Evolutionary conservation across 2,329 filamentous ascomycete genomes (phyloP).

Genomic region (Xylariaceae sp.): DNA sequence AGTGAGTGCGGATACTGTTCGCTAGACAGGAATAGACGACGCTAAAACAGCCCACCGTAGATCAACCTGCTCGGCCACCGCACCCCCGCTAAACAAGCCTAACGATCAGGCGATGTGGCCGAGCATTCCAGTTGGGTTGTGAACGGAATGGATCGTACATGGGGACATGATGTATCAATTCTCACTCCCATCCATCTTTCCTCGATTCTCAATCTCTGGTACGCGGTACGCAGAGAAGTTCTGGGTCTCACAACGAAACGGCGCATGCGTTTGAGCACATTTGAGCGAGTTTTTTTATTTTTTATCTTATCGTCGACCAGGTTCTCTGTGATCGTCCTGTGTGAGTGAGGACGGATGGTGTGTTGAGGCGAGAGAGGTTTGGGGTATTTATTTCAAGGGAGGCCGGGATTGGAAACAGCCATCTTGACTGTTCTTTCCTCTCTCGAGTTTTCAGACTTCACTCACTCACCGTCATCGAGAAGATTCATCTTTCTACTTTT

Average conservation of each 20-base stretch:
- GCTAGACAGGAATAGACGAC: no score
- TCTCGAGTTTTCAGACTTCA: neutral
- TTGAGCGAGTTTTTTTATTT: constrained; percentile 37
- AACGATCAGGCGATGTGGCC: neutral
- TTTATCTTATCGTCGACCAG: neutral
- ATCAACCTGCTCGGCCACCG: neutral
- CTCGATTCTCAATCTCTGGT: neutral
- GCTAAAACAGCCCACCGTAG: neutral
- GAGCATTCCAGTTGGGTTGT: neutral
- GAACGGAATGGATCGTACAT: neutral
- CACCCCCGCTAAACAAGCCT: neutral
- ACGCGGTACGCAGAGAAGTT: no score
- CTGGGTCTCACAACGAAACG: neutral
- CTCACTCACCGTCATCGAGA: no score
- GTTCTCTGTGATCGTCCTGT: neutral
- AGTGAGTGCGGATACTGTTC: no score
- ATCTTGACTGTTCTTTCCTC: no score
- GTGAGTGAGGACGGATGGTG: neutral
- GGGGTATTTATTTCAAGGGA: neutral
- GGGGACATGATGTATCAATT: no score
- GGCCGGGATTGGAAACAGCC: neutral
- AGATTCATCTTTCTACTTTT: neutral
- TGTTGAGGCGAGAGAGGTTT: neutral
- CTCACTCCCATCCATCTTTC: neutral
- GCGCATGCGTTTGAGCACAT: constrained; percentile 33